These are phyloP conservation scores for Emmonsiellopsis sp. DNA, from an alignment of 2,329 filamentous ascomycete species.

Conservation along the genomic window DNA sequence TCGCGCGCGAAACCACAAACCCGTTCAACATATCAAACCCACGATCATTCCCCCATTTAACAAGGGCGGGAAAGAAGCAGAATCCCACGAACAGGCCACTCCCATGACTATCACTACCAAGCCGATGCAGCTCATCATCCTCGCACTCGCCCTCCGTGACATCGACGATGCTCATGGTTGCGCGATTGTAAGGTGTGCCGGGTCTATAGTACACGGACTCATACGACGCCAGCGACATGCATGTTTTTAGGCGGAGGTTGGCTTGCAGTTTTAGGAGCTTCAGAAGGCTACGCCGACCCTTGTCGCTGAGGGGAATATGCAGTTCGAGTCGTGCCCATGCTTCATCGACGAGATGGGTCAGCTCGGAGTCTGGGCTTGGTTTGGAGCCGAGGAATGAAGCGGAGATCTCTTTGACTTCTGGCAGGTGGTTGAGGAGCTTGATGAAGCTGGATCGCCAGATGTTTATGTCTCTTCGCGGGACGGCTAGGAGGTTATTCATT, in stretches of 20 bases:
- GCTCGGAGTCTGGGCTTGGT: not conserved
- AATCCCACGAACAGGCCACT: not conserved
- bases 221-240: not conserved
- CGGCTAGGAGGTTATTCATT: not conserved
- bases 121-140: not conserved
- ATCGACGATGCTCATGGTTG: constrained; percentile 3
- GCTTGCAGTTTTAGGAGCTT: constrained; percentile 1
- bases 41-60: constrained; percentile 3
- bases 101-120: not conserved
- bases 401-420: not conserved
- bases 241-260: not conserved
- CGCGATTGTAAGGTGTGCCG: not conserved
- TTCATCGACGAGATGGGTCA: not conserved
- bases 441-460: not conserved
- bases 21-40: not conserved
- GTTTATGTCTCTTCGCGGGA: constrained; percentile 1
- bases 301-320: not conserved
- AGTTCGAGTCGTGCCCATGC: not conserved
- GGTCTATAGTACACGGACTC: not conserved
- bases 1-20: constrained; percentile 1
- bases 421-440: not conserved
- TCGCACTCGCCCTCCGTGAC: constrained; percentile 2
- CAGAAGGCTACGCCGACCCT: not conserved
- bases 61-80: constrained; percentile 1
- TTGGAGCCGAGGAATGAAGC: not conserved